Base-by-base conservation (phyloP, 2,329 filamentous ascomycete species). In the Fusarium mangiferae region DNA sequence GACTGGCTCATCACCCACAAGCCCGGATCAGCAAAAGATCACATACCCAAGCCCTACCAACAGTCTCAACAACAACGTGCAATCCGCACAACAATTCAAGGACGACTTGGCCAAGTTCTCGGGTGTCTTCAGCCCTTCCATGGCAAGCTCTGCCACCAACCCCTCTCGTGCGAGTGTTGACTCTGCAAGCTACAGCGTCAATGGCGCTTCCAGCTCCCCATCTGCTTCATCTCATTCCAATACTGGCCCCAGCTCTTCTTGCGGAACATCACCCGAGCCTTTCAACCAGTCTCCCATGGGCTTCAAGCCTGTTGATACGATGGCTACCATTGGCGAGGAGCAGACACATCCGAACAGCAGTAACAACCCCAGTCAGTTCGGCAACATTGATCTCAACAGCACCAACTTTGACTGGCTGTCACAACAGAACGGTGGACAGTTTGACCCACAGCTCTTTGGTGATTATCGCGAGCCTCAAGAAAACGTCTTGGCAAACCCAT, bases 401-500 rank as follows among this genome's bases (percentile, higher is more conserved):
- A 87, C 85, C 75, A 89, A 89, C 75, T 87, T 94, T 77, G 92
- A 94, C 80, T 95, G 92, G 90, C 86, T 96, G 56, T 89, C 91
- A 44, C 91, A 92, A 77, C 93, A 97, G 80, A 96, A 95, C 77
- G 92, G 92, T 65, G 94, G 94, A 63, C 91, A 93, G 73, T 98
- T 98, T 78, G 95, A 98, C 71, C 96, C 96, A 1, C 91, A 96
- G 62, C 87, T 98, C 9, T 98, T 98, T 81, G 94, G 93, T 61
- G 94, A 95, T 77, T 98, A 98, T 83, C 92, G 96, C 59, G 96
- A 99, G 79, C 91, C 94, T 1, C 94, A 97, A 78, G 93, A 94
- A 65, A 96, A 92, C 62, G 88, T 97, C 20, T 84, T 97, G 24
- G 85, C 87, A 74, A 91, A 85, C 78, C 89, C 88, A 48, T 90